Base-by-base conservation (phyloP, 768 basidiomycete species). In the Lactarius evosmus region DNA sequence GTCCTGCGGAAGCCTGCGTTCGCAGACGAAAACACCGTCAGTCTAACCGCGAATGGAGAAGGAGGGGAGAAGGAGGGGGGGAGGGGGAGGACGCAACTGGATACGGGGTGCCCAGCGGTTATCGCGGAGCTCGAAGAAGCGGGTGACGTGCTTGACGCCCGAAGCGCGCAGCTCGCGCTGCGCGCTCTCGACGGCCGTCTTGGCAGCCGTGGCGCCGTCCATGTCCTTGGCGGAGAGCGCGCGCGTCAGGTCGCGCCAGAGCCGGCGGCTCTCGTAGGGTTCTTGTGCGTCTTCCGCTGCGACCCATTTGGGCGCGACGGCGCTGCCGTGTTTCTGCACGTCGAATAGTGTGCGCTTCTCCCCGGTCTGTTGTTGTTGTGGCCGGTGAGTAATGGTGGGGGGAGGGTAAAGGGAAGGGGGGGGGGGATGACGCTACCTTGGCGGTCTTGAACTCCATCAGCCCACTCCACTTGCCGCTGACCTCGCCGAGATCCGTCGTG, bases 181-280 rank as follows among this genome's bases (percentile, higher is more conserved):
- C 29, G 86, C 86, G 67, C 96, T 94, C 77, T 99, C 97, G 0
- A 99, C 91, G 14, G 82, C 81, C 2, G 85, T 84, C 80, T 99
- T 99, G 54, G 93, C 92, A 30, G 83, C 83, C 4, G 95, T 97
- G 27, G 97, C 97, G 12, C 85, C 87, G 69, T 95, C 93, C 93
- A 98, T 96, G 74, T 99, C 94, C 71, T 89, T 92, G 34, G 79
- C 79, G 33, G 81, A 73, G 75, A 99, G 98, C 22, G 96, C 97
- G 19, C 80, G 77, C 29, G 97, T 98, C 49, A 99, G 77, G 52
- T 85, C 80, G 41, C 78, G 71, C 97, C 97, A 99, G 58, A 98
- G 75, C 69, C 90, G 88, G 68, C 14, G 60, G 44, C 34, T 96
- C 76, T 99, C 97, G 70, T 93, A 90, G 19, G 82, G 81, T 70